phyloP scores from a whole-genome alignment of 345 rosid species.

The Iberis pinnata region DNA sequence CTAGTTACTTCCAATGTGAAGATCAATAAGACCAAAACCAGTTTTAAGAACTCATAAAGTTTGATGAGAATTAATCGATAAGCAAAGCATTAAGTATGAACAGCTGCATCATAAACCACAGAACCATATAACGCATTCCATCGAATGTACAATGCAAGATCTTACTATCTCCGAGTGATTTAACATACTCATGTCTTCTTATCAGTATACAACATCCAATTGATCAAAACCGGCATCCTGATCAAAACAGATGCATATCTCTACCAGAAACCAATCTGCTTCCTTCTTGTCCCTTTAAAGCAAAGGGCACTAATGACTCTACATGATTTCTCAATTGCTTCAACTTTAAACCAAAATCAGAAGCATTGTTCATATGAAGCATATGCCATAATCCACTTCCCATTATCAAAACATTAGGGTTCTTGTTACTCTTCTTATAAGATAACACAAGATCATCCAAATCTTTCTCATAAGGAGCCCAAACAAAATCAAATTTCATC shows the following conservation, averaged over 20 bases:
- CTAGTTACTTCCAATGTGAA: constrained; percentile 24
- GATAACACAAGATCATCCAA: constrained; percentile 43
- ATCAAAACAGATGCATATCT: constrained; percentile 73
- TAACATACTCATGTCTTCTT: constrained; percentile 72
- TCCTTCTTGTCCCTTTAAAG: constrained; percentile 36
- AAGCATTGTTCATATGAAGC: constrained; percentile 71
- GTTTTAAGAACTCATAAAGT: constrained; percentile 33
- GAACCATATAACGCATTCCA: constrained; percentile 91
- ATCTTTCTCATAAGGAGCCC: constrained; percentile 83
- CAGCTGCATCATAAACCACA: constrained; percentile 67
- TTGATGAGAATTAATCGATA: constrained; percentile 86
- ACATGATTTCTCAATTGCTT: constrained; percentile 48
- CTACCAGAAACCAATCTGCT: constrained; percentile 44
- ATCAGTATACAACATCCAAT: constrained; percentile 63
- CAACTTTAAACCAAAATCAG: constrained; percentile 46
- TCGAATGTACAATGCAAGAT: constrained; percentile 71
- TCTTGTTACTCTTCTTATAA: constrained; percentile 38
- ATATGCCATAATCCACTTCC: constrained; percentile 80
- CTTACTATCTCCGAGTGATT: constrained; percentile 49
- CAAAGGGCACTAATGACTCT: constrained; percentile 43
- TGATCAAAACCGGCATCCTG: constrained; percentile 77
- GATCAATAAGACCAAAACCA: constrained; percentile 16
- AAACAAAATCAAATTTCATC: constrained; percentile 70
- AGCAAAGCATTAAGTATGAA: constrained; percentile 87
- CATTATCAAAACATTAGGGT: constrained; percentile 77